Percentiles rank a stretch among this genome's conserved stretches.
Evolutionary conservation across 2,329 filamentous ascomycete species (phyloP).

Genomic region (Fusarium palustre): DNA sequence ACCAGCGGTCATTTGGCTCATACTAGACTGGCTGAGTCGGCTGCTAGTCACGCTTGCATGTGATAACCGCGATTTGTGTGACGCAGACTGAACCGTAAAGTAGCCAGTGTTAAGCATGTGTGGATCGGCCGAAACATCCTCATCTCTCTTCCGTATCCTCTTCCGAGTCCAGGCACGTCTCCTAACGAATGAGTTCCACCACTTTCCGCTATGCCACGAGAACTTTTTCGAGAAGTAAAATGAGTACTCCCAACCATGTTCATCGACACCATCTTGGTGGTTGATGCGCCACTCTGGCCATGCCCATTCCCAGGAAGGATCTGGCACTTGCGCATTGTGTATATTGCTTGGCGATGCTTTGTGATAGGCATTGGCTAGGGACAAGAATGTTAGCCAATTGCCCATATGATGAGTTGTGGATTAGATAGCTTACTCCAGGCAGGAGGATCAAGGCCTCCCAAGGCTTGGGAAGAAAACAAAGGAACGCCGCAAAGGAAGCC

Average conservation of each 20-base stretch:
- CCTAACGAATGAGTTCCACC: slow-evolving; percentile 96
- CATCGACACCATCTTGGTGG: slow-evolving; percentile 80
- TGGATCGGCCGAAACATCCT: slow-evolving; percentile 62
- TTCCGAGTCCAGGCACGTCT: slow-evolving; percentile 88
- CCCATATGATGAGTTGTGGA: not conserved
- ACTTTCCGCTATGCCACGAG: slow-evolving; percentile 89
- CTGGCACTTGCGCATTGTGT: slow-evolving; percentile 89
- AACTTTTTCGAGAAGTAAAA: slow-evolving; percentile 82
- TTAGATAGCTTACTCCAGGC: slow-evolving; percentile 72
- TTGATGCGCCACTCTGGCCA: slow-evolving; percentile 74
- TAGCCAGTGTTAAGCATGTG: slow-evolving; percentile 82
- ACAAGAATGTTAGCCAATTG: slow-evolving; percentile 10
- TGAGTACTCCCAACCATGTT: slow-evolving; percentile 96
- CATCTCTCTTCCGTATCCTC: slow-evolving; percentile 70
- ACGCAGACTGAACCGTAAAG: slow-evolving; percentile 77
- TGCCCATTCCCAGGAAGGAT: slow-evolving; percentile 94
- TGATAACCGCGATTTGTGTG: slow-evolving; percentile 51
- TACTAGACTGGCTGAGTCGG: slow-evolving; percentile 53
- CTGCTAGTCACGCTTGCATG: slow-evolving; percentile 52
- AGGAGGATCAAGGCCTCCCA: slow-evolving; percentile 86
- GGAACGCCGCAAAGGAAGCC: slow-evolving; percentile 89
- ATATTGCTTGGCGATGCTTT: slow-evolving; percentile 74
- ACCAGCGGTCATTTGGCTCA: slow-evolving; percentile 52
- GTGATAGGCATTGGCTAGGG: slow-evolving; percentile 69
- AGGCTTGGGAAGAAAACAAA: slow-evolving; percentile 86